These are phyloP conservation scores for Pseudonitzschia pungens DNA, from an alignment of 108 stramenopile species.

Conservation along the genomic window DNA sequence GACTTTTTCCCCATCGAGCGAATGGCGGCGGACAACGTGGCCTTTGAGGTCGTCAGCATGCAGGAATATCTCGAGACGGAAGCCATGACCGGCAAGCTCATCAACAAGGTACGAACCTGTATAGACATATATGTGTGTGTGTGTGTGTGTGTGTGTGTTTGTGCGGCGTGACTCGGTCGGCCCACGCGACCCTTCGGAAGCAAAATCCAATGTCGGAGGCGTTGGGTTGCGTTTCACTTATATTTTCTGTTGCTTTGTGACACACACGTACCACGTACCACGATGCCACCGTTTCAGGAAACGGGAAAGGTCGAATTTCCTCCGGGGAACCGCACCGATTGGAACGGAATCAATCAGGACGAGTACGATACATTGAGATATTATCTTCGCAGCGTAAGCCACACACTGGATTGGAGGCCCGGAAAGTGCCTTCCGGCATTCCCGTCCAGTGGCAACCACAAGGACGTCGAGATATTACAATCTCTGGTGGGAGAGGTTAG, in stretches of 20 bases:
- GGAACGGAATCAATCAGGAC: slow-evolving; percentile 49
- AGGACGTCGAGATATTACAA: slow-evolving; percentile 50
- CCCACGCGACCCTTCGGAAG: no score
- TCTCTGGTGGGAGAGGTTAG: slow-evolving; percentile 30
- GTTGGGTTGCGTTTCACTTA: no score
- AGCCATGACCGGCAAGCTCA: slow-evolving; percentile 50
- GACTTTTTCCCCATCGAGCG: slow-evolving; percentile 68
- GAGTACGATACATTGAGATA: slow-evolving; percentile 33
- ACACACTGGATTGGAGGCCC: slow-evolving; percentile 52
- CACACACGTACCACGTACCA: not conserved
- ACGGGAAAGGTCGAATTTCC: slow-evolving; percentile 62
- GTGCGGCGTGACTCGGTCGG: no score
- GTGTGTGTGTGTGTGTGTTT: not conserved
- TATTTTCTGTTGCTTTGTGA: no score
- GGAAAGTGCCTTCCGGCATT: slow-evolving; percentile 60
- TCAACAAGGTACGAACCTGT: slow-evolving; percentile 16
- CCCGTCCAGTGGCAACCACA: slow-evolving; percentile 42
- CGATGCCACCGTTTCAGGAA: slow-evolving; percentile 7
- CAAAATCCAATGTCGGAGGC: no score
- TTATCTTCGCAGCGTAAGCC: slow-evolving; percentile 35
- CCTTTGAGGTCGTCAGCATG: slow-evolving; percentile 74
- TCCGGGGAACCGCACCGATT: slow-evolving; percentile 71
- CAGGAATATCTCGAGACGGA: slow-evolving; percentile 74
- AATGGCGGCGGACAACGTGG: slow-evolving; percentile 51
- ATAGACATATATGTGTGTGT: not conserved